Base-by-base conservation (phyloP, 2,329 filamentous ascomycete species). In the Lecanicillium sp. region DNA sequence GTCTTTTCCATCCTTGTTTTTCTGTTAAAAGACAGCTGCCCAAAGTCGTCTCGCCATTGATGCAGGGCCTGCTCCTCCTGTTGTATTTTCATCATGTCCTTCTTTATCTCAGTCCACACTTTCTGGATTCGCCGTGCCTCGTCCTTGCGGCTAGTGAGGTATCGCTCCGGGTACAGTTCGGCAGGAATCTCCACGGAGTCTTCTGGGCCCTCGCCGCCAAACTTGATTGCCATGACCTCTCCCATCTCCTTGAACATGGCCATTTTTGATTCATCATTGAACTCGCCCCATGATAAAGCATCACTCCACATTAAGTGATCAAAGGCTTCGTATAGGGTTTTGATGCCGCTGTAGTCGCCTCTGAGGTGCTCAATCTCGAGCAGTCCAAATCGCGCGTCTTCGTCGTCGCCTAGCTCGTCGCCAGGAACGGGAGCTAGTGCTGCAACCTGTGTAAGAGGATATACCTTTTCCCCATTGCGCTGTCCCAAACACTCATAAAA, bases 131-230 rank as follows among this genome's bases (percentile, higher is more conserved):
- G 64, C 8, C 69, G 52, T 12, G 75, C 72, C 44, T 74, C 69
- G 10, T 72, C 63, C 47, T 69, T 71, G 12, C 70, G 68, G 10
- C 56, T 60, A 40, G 65, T 62, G 44, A 77, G 59, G 49, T 79
- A 81, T n/a, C 68, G 71, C 58, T 80, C 77, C 1, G 74, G 71
- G 54, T 77, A 79, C 52, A 78, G 70, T 11, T 71, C 61, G 35
- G 64, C 61, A 5, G 77, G 77, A 27, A 81, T 70, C 3, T 78
- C 72, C 35, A 78, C 64, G 3, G 66, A 66, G 37, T 69, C 68
- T 7, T 62, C 57, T 4, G 71, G 63, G 2, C 69, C 71, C 4
- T 67, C 62, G 3, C 66, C 67, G 14, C 65, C 63, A 11, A 80
- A 57, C 36, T 69, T 68, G 30, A 80, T 64, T 7, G 69, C 67